Conservation (phyloP, 2,329 filamentous ascomycete species). For the Chaetothyriales sp. region DNA sequence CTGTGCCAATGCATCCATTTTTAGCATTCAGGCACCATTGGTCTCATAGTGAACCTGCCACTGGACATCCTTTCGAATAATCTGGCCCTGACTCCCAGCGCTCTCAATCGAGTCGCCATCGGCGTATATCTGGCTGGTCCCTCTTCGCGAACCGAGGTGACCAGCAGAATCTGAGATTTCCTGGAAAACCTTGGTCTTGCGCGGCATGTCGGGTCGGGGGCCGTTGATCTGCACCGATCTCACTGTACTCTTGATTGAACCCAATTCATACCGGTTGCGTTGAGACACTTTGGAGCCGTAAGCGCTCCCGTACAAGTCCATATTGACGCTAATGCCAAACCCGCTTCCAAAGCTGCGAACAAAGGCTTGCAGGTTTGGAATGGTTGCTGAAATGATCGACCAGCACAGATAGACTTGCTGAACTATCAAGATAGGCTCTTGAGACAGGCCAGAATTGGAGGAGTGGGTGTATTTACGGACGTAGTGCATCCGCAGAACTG, state of each 20-base stretch:
- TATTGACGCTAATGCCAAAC: constrained; percentile 18
- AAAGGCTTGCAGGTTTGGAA: constrained; percentile 31
- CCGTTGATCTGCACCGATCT: constrained; percentile 1
- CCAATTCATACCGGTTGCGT: constrained; percentile 4
- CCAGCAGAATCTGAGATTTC: too few relatives aligned
- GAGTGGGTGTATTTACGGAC: constrained; percentile 18
- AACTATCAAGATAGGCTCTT: constrained; percentile 23
- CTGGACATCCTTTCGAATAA: constrained; percentile 15
- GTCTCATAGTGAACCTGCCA: constrained; percentile 14
- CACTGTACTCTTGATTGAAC: constrained; percentile 4
- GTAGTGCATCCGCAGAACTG: constrained; percentile 25
- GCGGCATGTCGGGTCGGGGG: too few relatives aligned
- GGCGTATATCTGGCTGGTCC: not conserved
- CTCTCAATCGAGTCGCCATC: constrained; percentile 14
- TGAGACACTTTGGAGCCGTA: not conserved
- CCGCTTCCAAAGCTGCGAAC: constrained; percentile 29
- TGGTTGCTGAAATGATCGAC: constrained; percentile 29
- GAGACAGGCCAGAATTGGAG: constrained; percentile 22
- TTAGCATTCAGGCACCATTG: not conserved
- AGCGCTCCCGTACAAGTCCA: not conserved
- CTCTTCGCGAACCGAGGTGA: not conserved
- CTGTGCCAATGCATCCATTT: too few relatives aligned
- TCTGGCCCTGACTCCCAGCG: constrained; percentile 12
- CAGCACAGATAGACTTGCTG: constrained; percentile 28
- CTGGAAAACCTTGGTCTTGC: too few relatives aligned